phyloP scores from a whole-genome alignment of 129 eudicot species.

The Artemisia argyi region DNA sequence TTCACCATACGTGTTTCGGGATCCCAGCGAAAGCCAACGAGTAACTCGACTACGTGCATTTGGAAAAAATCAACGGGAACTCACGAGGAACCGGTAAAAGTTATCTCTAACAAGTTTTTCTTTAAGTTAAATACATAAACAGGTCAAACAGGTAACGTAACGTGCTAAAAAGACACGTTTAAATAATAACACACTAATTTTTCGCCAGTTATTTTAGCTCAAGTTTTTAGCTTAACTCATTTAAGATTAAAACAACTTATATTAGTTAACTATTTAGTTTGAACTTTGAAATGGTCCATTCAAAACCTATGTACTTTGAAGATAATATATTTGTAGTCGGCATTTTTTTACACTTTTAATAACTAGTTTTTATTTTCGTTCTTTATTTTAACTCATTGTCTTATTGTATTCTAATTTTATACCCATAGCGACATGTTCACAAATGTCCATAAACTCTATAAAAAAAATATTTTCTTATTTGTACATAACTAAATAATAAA shows the following conservation, averaged over 20 bases:
- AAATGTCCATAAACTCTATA: background rate
- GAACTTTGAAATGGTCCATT: no score
- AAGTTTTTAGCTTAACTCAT: no score
- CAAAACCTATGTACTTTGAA: background rate
- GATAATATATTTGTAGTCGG: slow-evolving; percentile 16
- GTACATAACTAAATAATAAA: background rate
- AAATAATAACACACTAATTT: no score
- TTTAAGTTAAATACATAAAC: background rate
- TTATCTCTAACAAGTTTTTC: background rate
- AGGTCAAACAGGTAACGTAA: background rate
- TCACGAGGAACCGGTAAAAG: slow-evolving; percentile 11
- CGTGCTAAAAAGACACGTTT: no score
- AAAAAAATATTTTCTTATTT: background rate
- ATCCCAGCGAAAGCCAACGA: slow-evolving; percentile 7
- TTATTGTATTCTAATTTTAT: slow-evolving; percentile 12
- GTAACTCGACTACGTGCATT: slow-evolving; percentile 9
- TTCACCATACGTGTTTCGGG: slow-evolving; percentile 25
- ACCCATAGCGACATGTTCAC: background rate
- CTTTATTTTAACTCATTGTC: slow-evolving; percentile 8
- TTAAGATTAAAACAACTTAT: no score
- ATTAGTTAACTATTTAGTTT: no score
- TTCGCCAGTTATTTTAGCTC: no score
- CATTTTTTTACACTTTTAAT: background rate
- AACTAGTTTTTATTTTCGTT: background rate
- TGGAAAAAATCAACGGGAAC: background rate